A percentile compares a stretch with the other conserved stretches of the same genome.
Conservation (phyloP, 1,139 yeast species). For the Lodderomyces beijingensis region DNA sequence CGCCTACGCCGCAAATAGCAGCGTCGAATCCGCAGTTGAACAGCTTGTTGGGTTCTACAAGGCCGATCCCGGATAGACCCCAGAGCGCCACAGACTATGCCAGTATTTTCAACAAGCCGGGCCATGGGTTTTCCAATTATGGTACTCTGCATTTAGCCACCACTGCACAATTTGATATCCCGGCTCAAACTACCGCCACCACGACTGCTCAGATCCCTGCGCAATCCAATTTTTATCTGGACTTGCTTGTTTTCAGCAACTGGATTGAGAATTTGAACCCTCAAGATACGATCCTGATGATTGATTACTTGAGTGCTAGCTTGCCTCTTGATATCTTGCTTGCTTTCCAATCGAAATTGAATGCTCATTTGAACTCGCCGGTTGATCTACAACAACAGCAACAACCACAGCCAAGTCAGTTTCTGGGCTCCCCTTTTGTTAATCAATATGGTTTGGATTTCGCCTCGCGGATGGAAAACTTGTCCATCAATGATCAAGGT, state of each 20-base stretch:
- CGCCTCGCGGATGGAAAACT: conserved; percentile 27
- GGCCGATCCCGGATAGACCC: conserved; percentile 37
- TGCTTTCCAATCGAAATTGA: conserved; percentile 42
- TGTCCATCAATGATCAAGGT: conserved; percentile 16
- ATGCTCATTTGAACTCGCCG: conserved; percentile 22
- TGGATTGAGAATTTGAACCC: conserved; percentile 59
- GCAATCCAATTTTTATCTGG: conserved; percentile 31
- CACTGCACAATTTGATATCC: neutral
- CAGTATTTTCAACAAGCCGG: conserved; percentile 20
- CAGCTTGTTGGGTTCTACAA: conserved; percentile 13
- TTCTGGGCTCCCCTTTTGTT: conserved; percentile 8
- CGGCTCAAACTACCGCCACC: conserved; percentile 9
- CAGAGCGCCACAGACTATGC: conserved; percentile 43
- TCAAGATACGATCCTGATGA: conserved; percentile 54
- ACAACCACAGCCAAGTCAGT: neutral
- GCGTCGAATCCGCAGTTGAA: conserved; percentile 9
- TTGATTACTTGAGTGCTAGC: conserved; percentile 53
- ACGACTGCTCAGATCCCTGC: conserved; percentile 14
- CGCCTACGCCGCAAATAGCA: conserved; percentile 17
- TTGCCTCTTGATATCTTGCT: conserved; percentile 46
- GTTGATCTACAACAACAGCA: conserved; percentile 12
- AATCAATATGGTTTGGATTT: conserved; percentile 17
- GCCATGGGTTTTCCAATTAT: conserved; percentile 3
- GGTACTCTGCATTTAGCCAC: neutral
- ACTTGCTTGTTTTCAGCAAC: conserved; percentile 48